Conservation (phyloP, 2,329 filamentous ascomycete species). For the Lecanicillium sp. region DNA sequence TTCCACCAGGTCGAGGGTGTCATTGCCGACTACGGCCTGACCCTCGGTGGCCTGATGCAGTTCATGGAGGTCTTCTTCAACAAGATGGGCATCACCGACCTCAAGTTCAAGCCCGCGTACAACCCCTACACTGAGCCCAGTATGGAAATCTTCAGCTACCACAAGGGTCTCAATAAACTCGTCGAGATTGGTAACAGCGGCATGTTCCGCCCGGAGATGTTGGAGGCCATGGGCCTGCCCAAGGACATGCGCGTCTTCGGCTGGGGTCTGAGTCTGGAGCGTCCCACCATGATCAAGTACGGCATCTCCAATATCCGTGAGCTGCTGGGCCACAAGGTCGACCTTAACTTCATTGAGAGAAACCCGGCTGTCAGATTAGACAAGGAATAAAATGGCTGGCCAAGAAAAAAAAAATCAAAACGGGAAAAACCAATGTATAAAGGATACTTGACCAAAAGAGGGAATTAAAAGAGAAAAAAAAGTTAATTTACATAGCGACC, state of each 20-base stretch:
- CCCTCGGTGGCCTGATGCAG: conserved; percentile 86
- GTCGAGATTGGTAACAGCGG: conserved; percentile 97
- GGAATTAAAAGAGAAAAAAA: not conserved
- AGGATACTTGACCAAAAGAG: not conserved
- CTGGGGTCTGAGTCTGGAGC: conserved; percentile 84
- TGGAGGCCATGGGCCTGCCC: conserved; percentile 88
- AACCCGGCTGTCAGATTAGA: conserved; percentile 89
- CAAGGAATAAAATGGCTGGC: conserved; percentile 54
- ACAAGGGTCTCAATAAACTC: conserved; percentile 76
- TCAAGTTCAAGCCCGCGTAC: conserved; percentile 93
- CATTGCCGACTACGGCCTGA: conserved; percentile 92
- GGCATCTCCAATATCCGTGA: conserved; percentile 86
- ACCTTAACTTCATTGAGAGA: conserved; percentile 83
- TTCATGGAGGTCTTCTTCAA: conserved; percentile 92
- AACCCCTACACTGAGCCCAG: conserved; percentile 93
- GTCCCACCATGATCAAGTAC: conserved; percentile 98
- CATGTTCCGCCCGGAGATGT: conserved; percentile 98
- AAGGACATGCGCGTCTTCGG: conserved; percentile 91
- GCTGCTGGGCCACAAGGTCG: conserved; percentile 89
- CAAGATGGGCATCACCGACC: conserved; percentile 81
- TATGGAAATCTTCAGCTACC: conserved; percentile 98
- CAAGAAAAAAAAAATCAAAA: conserved; percentile 4
- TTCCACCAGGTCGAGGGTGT: conserved; percentile 99
- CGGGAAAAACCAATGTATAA: conserved; percentile 7
- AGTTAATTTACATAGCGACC: not conserved